Conservation (phyloP, 768 basidiomycete genomes). For the Mycena filopes region DNA sequence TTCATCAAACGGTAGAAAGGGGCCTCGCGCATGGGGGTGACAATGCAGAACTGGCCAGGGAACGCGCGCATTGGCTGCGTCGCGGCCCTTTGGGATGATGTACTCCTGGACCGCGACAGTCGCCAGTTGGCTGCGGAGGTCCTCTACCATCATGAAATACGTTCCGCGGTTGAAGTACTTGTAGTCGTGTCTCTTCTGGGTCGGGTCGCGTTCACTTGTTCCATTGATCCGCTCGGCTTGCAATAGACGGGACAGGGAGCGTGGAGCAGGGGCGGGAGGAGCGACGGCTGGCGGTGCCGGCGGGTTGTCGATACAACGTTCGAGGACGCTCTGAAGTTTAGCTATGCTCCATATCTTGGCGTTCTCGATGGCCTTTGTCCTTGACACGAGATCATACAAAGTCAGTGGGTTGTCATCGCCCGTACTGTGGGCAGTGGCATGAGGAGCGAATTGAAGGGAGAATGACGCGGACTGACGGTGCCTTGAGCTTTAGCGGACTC, state of each 20-base stretch:
- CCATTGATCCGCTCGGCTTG: constrained; percentile 89
- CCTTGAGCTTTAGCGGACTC: constrained; percentile 74
- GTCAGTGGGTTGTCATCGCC: constrained; percentile 37
- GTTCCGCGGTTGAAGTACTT: constrained; percentile 83
- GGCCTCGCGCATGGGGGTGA: constrained; percentile 77
- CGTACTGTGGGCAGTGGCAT: constrained; percentile 39
- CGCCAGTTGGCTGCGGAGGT: constrained; percentile 83
- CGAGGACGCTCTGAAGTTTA: constrained; percentile 78
- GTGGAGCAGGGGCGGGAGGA: constrained; percentile 48
- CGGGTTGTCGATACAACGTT: constrained; percentile 65
- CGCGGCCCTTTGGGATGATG: constrained; percentile 60
- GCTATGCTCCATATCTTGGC: constrained; percentile 89
- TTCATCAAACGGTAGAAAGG: constrained; percentile 81
- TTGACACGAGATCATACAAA: constrained; percentile 60
- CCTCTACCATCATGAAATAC: constrained; percentile 92
- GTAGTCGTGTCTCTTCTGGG: constrained; percentile 87
- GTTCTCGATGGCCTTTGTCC: constrained; percentile 69
- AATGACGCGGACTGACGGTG: constrained; percentile 56
- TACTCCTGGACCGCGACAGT: constrained; percentile 91
- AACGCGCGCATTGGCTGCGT: constrained; percentile 59
- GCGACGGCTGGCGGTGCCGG: constrained; percentile 31
- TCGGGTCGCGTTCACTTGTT: constrained; percentile 91
- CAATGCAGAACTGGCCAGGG: constrained; percentile 90
- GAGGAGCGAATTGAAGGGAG: background rate
- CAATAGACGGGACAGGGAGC: constrained; percentile 68